Base-by-base conservation (phyloP, 305 asterid species). In the Fraxinus nigra region DNA sequence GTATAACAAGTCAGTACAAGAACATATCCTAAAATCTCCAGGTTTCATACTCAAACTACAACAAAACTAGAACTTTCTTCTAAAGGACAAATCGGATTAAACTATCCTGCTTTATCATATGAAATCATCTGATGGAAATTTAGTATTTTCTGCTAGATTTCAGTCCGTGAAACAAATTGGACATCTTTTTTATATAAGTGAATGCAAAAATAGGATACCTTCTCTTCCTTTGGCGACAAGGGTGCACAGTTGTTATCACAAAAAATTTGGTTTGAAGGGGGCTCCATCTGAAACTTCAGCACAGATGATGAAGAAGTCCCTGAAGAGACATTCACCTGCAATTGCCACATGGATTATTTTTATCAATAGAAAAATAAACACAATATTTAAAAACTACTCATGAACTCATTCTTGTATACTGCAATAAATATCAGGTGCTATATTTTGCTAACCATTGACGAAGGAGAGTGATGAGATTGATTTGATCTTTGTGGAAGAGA, bases 191-290 rank as follows among this genome's bases (percentile, higher is more conserved):
- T 54, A 28, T 61, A 38, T 11, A 30, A 69, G 22, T 26, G 75
- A 26, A 32, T 4, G 22, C 24, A 70, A 70, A 70, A 30, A 70
- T 9, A 34, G 18, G 34, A 20, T 88, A 91, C 98, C 98, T 91
- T 94, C 79, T 90, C 94, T 63, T 90, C 97, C 84, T 91, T 96
- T 18, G 89, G 88, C 84, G 85, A 88, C 79, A 85, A 81, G 35
- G 90, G 87, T 22, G 85, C 67, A 56, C 87, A 89, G 79, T 78
- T 89, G 86, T 85, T 86, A 51, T 84, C 82, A 65, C 82, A 85
- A 83, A 84, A 85, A 85, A 72, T 95, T 95, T 94, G 99, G 97
- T 91, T 94, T 92, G 98, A 95, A 95, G 97, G 99, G 99, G 94
- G 99, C 99, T 95, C 99, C 89, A 87, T 90, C 88, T 87, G 97